Evolutionary conservation across 345 rosid species (phyloP).

Genomic region (Stellera chamaejasme): DNA sequence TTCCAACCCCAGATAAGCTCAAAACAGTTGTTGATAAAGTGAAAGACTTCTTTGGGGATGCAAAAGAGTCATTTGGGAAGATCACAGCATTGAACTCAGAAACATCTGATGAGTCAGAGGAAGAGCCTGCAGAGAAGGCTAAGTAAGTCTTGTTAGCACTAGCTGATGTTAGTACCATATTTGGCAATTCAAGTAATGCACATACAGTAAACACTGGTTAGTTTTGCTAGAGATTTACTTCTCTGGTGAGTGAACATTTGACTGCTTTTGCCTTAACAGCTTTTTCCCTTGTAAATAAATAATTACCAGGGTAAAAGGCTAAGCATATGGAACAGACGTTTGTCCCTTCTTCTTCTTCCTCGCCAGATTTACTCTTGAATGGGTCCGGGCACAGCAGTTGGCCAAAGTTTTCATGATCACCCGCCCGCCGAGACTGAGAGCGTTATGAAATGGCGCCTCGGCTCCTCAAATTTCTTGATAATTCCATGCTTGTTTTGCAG

Average conservation of each 20-base stretch:
- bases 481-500: too few species aligned
- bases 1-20: constrained; percentile 76
- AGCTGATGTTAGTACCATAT: background rate
- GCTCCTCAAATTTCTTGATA: too few species aligned
- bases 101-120: constrained; percentile 35
- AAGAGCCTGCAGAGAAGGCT: constrained; percentile 47
- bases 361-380: too few species aligned
- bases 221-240: background rate
- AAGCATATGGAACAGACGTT: constrained; percentile 8
- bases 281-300: background rate
- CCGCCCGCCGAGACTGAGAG: too few species aligned
- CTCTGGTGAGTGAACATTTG: background rate
- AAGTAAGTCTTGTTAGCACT: constrained; percentile 23
- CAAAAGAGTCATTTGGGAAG: constrained; percentile 88
- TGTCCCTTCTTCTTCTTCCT: constrained; percentile 4
- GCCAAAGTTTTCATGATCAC: too few species aligned
- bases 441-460: too few species aligned
- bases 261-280: background rate
- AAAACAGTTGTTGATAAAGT: constrained; percentile 88
- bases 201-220: background rate
- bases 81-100: constrained; percentile 40
- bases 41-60: constrained; percentile 82
- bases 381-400: too few species aligned
- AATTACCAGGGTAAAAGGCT: constrained; percentile 28
- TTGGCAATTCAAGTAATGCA: background rate